Evolutionary conservation across 1,139 yeast genomes (phyloP).

Genomic region (Kluyveromyces sp.): DNA sequence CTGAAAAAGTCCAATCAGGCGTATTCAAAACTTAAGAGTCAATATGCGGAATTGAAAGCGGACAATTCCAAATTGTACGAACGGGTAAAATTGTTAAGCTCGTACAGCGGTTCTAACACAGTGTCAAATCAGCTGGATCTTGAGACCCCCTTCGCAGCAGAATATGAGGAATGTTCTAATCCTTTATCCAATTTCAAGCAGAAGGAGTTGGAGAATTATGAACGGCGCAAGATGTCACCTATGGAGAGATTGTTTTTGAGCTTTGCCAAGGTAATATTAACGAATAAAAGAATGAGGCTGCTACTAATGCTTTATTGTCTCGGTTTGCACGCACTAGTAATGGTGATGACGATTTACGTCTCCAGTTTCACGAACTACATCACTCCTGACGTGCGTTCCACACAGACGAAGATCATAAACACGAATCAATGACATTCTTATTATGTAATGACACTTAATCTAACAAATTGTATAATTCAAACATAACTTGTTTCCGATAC

Average conservation of each 20-base stretch:
- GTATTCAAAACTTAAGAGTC: constrained; percentile 56
- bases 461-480: background rate
- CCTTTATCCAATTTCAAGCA: constrained; percentile 81
- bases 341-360: constrained; percentile 56
- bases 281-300: constrained; percentile 67
- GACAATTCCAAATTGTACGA: constrained; percentile 81
- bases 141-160: constrained; percentile 53
- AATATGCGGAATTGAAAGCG: constrained; percentile 53
- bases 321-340: constrained; percentile 67
- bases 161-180: constrained; percentile 72
- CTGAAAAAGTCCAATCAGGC: constrained; percentile 50
- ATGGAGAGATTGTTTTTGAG: constrained; percentile 72
- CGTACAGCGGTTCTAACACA: constrained; percentile 33
- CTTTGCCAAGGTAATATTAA: constrained; percentile 65
- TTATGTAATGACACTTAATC: background rate
- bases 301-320: constrained; percentile 67
- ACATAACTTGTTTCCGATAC: background rate
- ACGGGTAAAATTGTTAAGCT: constrained; percentile 67
- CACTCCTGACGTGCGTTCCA: constrained; percentile 43
- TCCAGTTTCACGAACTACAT: constrained; percentile 42
- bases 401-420: constrained; percentile 15
- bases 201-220: constrained; percentile 67
- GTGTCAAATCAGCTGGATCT: constrained; percentile 32
- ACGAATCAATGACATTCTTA: background rate
- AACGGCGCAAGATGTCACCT: constrained; percentile 61